A percentile compares a stretch with the other conserved stretches of the same genome.
These are phyloP conservation scores for Penicillium sp. DNA, from an alignment of 2,329 filamentous ascomycete species.

Conservation along the genomic window DNA sequence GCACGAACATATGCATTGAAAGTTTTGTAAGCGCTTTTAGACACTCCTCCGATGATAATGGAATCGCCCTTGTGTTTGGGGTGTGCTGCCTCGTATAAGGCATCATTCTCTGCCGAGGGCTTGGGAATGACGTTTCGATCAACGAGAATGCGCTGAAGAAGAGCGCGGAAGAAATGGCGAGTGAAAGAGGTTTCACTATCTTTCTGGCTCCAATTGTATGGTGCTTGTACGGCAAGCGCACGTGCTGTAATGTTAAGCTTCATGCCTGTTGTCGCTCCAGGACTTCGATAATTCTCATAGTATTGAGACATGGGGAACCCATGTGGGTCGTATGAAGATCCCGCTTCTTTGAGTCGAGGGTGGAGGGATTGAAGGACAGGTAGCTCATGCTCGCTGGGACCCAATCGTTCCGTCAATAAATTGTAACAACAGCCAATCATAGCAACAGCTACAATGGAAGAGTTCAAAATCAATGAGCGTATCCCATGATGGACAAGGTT, in stretches of 20 bases:
- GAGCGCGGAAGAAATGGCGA: conserved; percentile 86
- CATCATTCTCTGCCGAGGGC: conserved; percentile 36
- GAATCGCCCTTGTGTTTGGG: conserved; percentile 59
- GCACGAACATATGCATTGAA: conserved; percentile 78
- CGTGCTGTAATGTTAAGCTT: conserved; percentile 92
- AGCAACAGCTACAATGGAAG: conserved; percentile 79
- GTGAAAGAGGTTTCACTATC: conserved; percentile 89
- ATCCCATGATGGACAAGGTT: conserved; percentile 94
- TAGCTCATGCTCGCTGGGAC: conserved; percentile 84
- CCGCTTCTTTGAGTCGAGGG: conserved; percentile 67
- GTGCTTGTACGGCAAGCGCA: conserved; percentile 98
- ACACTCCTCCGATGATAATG: conserved; percentile 79
- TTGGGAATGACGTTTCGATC: conserved; percentile 76
- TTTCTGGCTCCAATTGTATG: conserved; percentile 79
- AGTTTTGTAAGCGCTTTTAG: conserved; percentile 75
- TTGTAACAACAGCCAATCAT: conserved; percentile 99
- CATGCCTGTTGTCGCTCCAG: conserved; percentile 60
- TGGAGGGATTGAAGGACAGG: conserved; percentile 75
- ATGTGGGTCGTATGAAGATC: conserved; percentile 74
- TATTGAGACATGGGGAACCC: conserved; percentile 89
- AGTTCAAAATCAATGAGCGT: conserved; percentile 80
- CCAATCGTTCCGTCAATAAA: conserved; percentile 84
- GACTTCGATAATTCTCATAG: conserved; percentile 60
- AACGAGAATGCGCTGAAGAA: conserved; percentile 89
- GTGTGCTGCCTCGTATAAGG: conserved; percentile 21